phyloP scores from a whole-genome alignment of 1,139 yeast species.

The Yamadazyma diddensiae region DNA sequence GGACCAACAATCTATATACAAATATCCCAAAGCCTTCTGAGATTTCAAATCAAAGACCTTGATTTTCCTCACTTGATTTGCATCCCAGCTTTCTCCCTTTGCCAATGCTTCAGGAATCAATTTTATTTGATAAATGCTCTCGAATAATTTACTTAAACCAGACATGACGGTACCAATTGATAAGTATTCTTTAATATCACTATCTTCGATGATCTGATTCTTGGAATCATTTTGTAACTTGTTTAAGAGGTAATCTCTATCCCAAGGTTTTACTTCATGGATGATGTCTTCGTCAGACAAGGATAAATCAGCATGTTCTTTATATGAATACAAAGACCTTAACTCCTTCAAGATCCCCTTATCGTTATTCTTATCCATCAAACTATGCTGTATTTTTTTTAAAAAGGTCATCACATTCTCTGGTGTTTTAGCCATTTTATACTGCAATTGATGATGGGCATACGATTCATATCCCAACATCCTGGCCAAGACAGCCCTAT shows the following conservation, averaged over 20 bases:
- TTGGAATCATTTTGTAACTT: conserved; percentile 10
- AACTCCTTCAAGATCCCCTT: conserved; percentile 65
- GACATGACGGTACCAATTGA: conserved; percentile 85
- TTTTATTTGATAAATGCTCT: conserved; percentile 69
- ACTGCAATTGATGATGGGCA: conserved; percentile 79
- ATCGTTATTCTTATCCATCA: conserved; percentile 21
- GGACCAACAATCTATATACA: conserved; percentile 48
- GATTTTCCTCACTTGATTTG: conserved; percentile 75
- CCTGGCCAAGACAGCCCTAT: conserved; percentile 69
- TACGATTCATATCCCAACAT: conserved; percentile 71
- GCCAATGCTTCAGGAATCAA: conserved; percentile 64
- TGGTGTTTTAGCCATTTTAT: conserved; percentile 87
- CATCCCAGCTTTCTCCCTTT: conserved; percentile 85
- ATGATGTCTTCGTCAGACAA: conserved; percentile 40
- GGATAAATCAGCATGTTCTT: conserved; percentile 20
- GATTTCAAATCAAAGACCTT: conserved; percentile 49
- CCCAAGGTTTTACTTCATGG: conserved; percentile 77
- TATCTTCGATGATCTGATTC: conserved; percentile 9
- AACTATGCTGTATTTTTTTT: conserved; percentile 48
- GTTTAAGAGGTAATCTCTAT: conserved; percentile 64
- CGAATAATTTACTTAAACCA: conserved; percentile 74
- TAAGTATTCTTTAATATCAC: conserved; percentile 54
- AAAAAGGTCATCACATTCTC: conserved; percentile 72
- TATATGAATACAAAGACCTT: conserved; percentile 36
- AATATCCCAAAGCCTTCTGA: conserved; percentile 32